Evolutionary conservation across 2,329 filamentous ascomycete species (phyloP).

Genomic region (Monosporascus sp.): DNA sequence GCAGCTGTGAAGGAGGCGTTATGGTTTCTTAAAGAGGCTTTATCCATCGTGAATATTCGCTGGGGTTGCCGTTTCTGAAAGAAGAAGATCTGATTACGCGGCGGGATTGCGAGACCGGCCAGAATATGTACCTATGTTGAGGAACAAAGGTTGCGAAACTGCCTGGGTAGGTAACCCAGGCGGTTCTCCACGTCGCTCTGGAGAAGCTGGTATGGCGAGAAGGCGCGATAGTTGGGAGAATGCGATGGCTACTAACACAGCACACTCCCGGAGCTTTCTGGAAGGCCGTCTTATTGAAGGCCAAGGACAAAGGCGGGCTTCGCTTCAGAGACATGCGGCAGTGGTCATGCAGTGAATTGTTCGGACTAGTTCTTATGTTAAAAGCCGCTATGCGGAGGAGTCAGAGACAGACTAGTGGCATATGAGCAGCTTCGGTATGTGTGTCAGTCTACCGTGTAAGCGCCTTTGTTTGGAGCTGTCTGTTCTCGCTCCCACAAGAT

Average conservation of each 20-base stretch:
- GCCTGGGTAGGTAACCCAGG: background rate
- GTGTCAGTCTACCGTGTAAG: no score
- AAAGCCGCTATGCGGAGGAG: background rate
- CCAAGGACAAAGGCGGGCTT: background rate
- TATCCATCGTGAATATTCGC: slow-evolving; percentile 12
- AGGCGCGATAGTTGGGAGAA: no score
- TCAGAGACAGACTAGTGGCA: background rate
- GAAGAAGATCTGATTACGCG: background rate
- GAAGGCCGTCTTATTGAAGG: background rate
- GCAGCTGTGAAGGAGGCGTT: background rate
- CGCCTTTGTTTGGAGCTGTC: no score
- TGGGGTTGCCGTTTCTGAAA: slow-evolving; percentile 9
- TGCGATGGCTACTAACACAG: no score
- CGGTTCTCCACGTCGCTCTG: background rate
- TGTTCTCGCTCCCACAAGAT: no score
- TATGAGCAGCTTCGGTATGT: no score
- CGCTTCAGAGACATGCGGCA: background rate
- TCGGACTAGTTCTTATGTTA: no score
- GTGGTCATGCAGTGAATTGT: background rate
- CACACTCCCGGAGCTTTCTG: background rate
- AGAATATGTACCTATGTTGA: background rate
- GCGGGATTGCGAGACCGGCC: background rate
- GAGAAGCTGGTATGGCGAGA: no score
- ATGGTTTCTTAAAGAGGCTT: slow-evolving; percentile 5
- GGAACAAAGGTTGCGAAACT: background rate